Evolutionary conservation across 345 rosid genomes (phyloP).

Genomic region (Arabidopsis thaliana): TAIR10.1 NC_003070.9:3272501-3273000

Average conservation of each 20-base stretch:
- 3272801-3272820: slow-evolving; percentile 21
- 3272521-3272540: slow-evolving; percentile 37
- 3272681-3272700: slow-evolving; percentile 26
- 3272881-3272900: not conserved
- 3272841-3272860: too few species aligned
- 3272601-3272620: slow-evolving; percentile 46
- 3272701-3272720: slow-evolving; percentile 20
- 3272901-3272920: not conserved
- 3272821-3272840: too few species aligned
- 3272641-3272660: slow-evolving; percentile 42
- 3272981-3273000: not conserved
- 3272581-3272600: slow-evolving; percentile 54
- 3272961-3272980: not conserved
- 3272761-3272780: slow-evolving; percentile 41
- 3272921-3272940: not conserved
- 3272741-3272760: slow-evolving; percentile 21
- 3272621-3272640: not conserved
- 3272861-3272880: not conserved
- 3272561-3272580: slow-evolving; percentile 66
- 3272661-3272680: slow-evolving; percentile 43
- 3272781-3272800: slow-evolving; percentile 46
- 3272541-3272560: slow-evolving; percentile 17
- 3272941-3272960: too few species aligned
- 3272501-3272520: slow-evolving; percentile 19
- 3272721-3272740: slow-evolving; percentile 37